Evolutionary conservation across 176 grass and related monocot species (phyloP).

Genomic region (Oryza officinalis): DNA sequence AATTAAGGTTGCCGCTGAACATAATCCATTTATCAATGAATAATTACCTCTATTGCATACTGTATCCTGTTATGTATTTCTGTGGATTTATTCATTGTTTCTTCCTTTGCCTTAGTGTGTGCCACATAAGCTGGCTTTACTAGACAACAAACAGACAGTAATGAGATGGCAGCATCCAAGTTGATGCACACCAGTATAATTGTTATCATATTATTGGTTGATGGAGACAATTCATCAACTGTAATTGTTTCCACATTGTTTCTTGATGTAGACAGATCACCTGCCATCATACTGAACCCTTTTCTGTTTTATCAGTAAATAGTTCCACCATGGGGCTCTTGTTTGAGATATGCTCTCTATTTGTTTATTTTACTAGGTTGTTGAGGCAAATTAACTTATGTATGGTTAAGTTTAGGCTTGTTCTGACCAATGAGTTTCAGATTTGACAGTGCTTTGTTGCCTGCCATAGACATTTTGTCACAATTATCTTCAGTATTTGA

Average conservation of each 20-base stretch:
- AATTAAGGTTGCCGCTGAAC: slow-evolving; percentile 21
- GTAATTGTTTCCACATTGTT: slow-evolving; percentile 27
- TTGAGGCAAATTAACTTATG: slow-evolving; percentile 6
- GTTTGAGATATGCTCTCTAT: slow-evolving; percentile 13
- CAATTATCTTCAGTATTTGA: slow-evolving; percentile 6
- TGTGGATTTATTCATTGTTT: slow-evolving; percentile 30
- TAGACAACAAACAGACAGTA: slow-evolving; percentile 19
- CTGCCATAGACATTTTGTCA: slow-evolving; percentile 18
- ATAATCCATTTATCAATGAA: slow-evolving; percentile 7
- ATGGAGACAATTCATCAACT: slow-evolving; percentile 36
- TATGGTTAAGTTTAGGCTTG: not conserved
- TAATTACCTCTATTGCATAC: not conserved
- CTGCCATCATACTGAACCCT: slow-evolving; percentile 27
- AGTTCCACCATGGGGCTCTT: slow-evolving; percentile 2
- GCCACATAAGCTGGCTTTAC: slow-evolving; percentile 45
- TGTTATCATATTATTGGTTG: slow-evolving; percentile 38
- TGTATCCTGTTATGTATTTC: slow-evolving; percentile 18
- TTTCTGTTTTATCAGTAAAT: slow-evolving; percentile 21
- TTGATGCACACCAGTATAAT: slow-evolving; percentile 39
- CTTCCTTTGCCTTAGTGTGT: slow-evolving; percentile 31
- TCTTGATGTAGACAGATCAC: slow-evolving; percentile 36
- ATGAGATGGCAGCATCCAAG: slow-evolving; percentile 8
- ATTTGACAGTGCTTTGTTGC: slow-evolving; percentile 9
- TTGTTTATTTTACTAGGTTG: slow-evolving; percentile 15
- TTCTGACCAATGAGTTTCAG: slow-evolving; percentile 18